phyloP scores from a whole-genome alignment of 352 stramenopile genomes.

The Poterioochromonas sp. region DNA sequence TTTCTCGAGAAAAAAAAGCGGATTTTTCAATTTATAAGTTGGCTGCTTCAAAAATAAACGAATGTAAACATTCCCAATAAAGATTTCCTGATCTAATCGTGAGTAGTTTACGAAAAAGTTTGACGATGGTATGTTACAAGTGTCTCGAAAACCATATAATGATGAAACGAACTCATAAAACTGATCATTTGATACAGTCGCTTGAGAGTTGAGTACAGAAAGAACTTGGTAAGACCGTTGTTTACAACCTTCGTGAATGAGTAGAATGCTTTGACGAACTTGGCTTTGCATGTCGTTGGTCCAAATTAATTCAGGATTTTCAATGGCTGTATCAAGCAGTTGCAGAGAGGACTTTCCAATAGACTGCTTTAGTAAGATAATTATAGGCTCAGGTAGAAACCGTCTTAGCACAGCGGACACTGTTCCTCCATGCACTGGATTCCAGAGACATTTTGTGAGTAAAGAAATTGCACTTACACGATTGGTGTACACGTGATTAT shows the following conservation, averaged over 20 bases:
- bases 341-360: constrained; percentile 47
- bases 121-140: not conserved
- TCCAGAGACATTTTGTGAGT: not conserved
- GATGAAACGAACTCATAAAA: no score
- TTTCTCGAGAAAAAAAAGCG: constrained; percentile 58
- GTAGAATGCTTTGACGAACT: constrained; percentile 58
- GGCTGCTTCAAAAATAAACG: constrained; percentile 80
- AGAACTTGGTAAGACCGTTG: constrained; percentile 38
- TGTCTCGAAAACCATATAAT: constrained; percentile 39
- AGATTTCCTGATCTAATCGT: constrained; percentile 52
- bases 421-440: not conserved
- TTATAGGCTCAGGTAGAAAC: constrained; percentile 52
- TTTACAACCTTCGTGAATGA: constrained; percentile 67
- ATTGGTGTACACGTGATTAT: constrained; percentile 19
- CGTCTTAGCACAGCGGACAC: not conserved
- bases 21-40: constrained; percentile 77
- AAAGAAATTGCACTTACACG: not conserved
- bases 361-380: constrained; percentile 49
- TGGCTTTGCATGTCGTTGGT: constrained; percentile 69
- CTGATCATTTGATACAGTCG: no score
- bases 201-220: constrained; percentile 21
- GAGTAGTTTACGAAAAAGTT: constrained; percentile 61
- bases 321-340: constrained; percentile 67
- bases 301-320: constrained; percentile 86
- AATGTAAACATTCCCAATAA: constrained; percentile 74